Evolutionary conservation across 441 rosid genomes (phyloP), one percentile per base, ranked within the genome.

Genomic region (Kokia cookei): DNA sequence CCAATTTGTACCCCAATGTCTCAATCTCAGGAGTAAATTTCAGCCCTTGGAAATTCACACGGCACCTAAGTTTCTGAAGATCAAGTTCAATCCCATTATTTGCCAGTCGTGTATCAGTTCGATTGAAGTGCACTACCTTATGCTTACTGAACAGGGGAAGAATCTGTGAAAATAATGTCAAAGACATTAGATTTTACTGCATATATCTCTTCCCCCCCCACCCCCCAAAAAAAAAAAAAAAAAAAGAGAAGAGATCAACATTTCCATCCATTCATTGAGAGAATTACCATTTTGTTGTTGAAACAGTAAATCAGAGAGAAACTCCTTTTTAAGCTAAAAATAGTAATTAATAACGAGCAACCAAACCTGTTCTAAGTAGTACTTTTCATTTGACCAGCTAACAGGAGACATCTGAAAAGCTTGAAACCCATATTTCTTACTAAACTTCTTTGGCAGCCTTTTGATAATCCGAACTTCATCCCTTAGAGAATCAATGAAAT

Each of bases 361-460:
- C 7, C 79, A 74, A 66, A 95, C 98, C 99, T 93, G 97, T 63
- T 91, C 86, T 77, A 95, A 79, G 81, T 95, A 95, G 80, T 95
- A 95, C 17, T 85, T 91, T 68, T 90, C 97, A 76, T 87, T 90
- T 80, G 99, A 95, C 99, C 99, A 95, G 87, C 99, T 95, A 73
- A 95, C 90, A 65, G 99, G 99, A 53, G 96, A 93, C 98, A 95
- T 91, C 83, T 75, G 81, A 27, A 91, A 77, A 76, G 90, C 81
- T 77, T 84, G 77, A 83, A 83, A 86, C 58, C 93, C 88, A 73
- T 89, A 75, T 82, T 91, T 95, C 79, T 78, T 80, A 63, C 65
- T 81, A 81, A 79, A 87, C 79, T 84, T 88, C 87, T 89, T 95
- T 14, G 99, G 99, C 72, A 95, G 79, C 86, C 94, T 88, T 83